These are phyloP conservation scores for Melaleuca quinquenervia DNA, from an alignment of 345 rosid genomes.

Conservation along the genomic window DNA sequence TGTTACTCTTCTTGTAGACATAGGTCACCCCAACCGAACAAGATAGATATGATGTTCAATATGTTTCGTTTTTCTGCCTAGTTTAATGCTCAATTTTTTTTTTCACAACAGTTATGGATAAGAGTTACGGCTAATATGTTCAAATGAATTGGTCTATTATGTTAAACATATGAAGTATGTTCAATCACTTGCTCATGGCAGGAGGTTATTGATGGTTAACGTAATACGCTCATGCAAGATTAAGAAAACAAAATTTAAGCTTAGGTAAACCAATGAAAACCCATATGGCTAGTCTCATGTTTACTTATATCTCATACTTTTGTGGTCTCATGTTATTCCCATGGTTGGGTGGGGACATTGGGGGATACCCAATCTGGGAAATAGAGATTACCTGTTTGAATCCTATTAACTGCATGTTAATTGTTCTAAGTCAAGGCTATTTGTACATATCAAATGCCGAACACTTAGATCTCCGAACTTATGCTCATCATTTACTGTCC, in stretches of 20 bases:
- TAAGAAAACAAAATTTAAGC: background rate
- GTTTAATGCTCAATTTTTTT: too few species aligned
- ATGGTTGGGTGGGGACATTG: too few species aligned
- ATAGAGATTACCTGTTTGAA: background rate
- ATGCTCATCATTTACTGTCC: background rate
- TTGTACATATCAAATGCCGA: background rate
- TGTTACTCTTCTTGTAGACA: too few species aligned
- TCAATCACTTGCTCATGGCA: background rate
- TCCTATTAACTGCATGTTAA: background rate
- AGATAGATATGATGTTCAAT: too few species aligned
- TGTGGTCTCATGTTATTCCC: too few species aligned
- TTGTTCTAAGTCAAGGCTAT: background rate
- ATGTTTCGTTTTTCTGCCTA: too few species aligned
- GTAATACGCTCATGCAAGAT: background rate
- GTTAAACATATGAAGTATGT: background rate
- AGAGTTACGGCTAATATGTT: background rate
- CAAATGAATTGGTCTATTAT: background rate
- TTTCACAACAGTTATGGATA: too few species aligned
- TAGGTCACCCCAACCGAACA: too few species aligned
- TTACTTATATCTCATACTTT: too few species aligned
- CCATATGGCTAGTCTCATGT: background rate
- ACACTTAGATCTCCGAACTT: background rate
- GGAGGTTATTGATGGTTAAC: background rate
- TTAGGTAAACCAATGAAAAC: background rate
- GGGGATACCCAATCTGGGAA: too few species aligned